Evolutionary conservation across 495 filamentous ascomycete genomes (phyloP).

Genomic region (Cryomyces minteri): DNA sequence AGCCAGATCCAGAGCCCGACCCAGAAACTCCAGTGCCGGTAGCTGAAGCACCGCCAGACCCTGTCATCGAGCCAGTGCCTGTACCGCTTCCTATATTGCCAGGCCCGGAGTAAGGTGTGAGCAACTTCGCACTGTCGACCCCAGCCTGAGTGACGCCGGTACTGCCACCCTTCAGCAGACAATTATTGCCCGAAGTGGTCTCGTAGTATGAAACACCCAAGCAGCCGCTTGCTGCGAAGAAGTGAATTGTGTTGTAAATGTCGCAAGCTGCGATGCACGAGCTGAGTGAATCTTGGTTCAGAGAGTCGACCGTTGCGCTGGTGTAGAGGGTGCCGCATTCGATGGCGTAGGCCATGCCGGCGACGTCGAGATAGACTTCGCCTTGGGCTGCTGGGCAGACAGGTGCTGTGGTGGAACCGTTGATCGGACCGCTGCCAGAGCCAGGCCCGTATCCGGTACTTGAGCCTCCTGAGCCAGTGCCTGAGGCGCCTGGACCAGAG

Average conservation of each 20-base stretch:
- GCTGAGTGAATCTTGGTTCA: conserved; percentile 1
- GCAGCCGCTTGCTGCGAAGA: conserved; percentile 3
- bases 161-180: no score
- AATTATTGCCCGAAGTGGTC: background rate
- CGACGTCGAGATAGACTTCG: no score
- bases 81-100: background rate
- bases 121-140: background rate
- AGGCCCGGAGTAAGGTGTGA: background rate
- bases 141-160: no score
- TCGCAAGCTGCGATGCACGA: conserved; percentile 8
- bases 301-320: conserved; percentile 1
- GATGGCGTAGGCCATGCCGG: conserved; percentile 6
- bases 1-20: background rate
- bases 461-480: no score
- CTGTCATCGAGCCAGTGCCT: background rate
- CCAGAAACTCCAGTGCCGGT: background rate
- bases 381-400: no score
- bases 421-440: no score
- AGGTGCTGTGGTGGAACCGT: no score
- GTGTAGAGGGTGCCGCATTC: conserved; percentile 5
- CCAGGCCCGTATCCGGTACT: no score
- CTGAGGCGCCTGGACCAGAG: no score
- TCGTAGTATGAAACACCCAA: conserved; percentile 3
- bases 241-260: conserved; percentile 7
- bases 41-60: background rate